A percentile compares a stretch with the other conserved stretches of the same genome.
Conservation (phyloP, 352 stramenopile species). For the Aphanomyces euteiches region DNA sequence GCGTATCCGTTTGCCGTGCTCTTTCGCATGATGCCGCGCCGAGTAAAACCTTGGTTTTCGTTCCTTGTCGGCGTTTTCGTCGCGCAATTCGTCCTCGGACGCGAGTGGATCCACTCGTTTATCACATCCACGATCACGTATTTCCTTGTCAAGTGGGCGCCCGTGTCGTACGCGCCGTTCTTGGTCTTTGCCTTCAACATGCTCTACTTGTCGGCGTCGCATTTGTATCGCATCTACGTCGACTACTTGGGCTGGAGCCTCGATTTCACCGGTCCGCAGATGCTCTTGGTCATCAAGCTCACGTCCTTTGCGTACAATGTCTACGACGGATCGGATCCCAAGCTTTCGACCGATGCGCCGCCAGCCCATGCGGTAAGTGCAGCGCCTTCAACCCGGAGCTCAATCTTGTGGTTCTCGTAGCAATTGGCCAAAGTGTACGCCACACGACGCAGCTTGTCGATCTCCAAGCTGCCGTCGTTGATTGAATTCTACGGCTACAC, state of each 20-base stretch:
- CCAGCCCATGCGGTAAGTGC: neutral
- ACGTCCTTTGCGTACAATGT: conserved; percentile 97
- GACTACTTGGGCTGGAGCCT: conserved; percentile 92
- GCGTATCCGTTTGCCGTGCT: conserved; percentile 91
- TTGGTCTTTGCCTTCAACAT: conserved; percentile 93
- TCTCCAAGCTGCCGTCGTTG: conserved; percentile 80
- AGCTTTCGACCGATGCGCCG: neutral
- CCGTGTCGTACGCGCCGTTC: conserved; percentile 51
- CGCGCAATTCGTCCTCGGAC: conserved; percentile 91
- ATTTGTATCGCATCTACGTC: conserved; percentile 93
- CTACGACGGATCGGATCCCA: conserved; percentile 76
- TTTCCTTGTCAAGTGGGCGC: conserved; percentile 51
- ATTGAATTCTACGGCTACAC: conserved; percentile 96
- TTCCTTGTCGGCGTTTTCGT: conserved; percentile 90
- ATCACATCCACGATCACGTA: conserved; percentile 90
- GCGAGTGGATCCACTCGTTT: conserved; percentile 94
- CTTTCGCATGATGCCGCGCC: conserved; percentile 77
- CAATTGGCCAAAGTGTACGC: conserved; percentile 31
- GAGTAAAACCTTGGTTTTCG: conserved; percentile 88
- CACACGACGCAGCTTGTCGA: conserved; percentile 42
- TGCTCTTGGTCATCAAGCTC: conserved; percentile 96
- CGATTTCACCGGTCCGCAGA: conserved; percentile 84
- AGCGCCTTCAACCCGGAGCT: neutral
- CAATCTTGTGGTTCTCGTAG: neutral
- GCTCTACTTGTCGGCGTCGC: conserved; percentile 85